Evolutionary conservation across 176 grass and related monocot genomes (phyloP), one percentile per base, ranked within the genome.

Genomic region (Echinochloa phyllopogon): DNA sequence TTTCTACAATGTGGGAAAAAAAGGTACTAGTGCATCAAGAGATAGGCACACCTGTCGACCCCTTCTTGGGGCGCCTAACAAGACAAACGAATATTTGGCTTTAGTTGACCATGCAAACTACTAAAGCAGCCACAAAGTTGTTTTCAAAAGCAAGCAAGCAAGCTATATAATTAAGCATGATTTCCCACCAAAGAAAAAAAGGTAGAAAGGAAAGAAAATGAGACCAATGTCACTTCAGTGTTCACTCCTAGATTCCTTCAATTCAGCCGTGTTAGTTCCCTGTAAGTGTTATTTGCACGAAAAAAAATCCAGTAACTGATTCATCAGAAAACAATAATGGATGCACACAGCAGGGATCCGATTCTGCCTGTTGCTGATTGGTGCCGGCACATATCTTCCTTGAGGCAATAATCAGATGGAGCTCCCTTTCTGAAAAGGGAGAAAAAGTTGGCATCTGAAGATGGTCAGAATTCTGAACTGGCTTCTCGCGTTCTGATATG

Each of bases 31-130:
- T 16, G 23, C 43, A 65, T 5, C 20, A 63, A 16, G 10, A 59
- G 63, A 15, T 48, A 44, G 42, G 77, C 29, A 64, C 77, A 77
- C 88, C n/a, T 82, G 78, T 62, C 83, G 53, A 76, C 43, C 10
- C 6, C 23, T 18, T 45, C 21, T 49, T 45, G 10, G 21, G 7
- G 23, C 65, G 78, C 83, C 78, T 82, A 82, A 82, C 83, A 86
- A 42, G 65, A 82, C 72, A 81, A 72, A 24, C 11, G 78, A 65
- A 72, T 86, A 15, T 25, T 17, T 49, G 23, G 15, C 61, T 89
- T 89, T 62, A 33, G 69, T 84, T 84, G 87, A 84, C 48, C 50
- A 40, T 2, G 13, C 57, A 74, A 70, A 67, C n/a, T n/a, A n/a
- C 10, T 13, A 40, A 78, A 37, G 53, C 17, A 37, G 8, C 58